Conservation (phyloP, 345 rosid species). For the Citrus mangshanensis region DNA sequence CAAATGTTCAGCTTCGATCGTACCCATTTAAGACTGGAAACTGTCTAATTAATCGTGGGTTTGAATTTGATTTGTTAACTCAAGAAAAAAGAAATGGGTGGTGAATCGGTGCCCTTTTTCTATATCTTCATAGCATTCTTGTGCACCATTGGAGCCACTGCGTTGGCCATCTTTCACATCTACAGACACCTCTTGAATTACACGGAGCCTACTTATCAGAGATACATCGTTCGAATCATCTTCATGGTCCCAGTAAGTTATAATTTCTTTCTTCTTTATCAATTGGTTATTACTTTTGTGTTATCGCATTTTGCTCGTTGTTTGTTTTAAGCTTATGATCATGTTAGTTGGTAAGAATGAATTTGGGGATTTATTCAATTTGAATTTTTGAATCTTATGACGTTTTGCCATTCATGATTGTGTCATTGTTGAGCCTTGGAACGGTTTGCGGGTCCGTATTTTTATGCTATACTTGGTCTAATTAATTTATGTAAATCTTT, state of each 20-base stretch:
- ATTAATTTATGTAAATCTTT: not conserved
- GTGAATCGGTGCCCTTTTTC: constrained; percentile 49
- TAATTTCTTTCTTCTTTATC: not conserved
- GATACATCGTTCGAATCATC: constrained; percentile 90
- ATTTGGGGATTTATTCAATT: not conserved
- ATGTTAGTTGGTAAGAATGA: not conserved
- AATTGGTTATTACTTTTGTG: not conserved
- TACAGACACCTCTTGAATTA: constrained; percentile 87
- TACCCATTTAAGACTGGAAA: no score
- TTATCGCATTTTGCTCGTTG: not conserved
- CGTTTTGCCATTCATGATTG: not conserved
- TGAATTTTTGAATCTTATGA: not conserved
- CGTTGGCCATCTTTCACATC: constrained; percentile 70
- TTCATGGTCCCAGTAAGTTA: constrained; percentile 93
- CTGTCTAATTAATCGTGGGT: not conserved
- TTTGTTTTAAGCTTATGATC: not conserved
- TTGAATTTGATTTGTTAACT: not conserved
- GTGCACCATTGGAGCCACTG: constrained; percentile 71
- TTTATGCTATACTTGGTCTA: not conserved
- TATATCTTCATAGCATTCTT: constrained; percentile 52
- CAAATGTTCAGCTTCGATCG: not conserved
- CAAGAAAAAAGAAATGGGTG: constrained; percentile 42
- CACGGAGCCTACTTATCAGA: constrained; percentile 92
- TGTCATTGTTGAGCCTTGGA: not conserved
- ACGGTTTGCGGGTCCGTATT: not conserved